phyloP scores from a whole-genome alignment of 2,329 filamentous ascomycete genomes.

The Trichoderma sp. region DNA sequence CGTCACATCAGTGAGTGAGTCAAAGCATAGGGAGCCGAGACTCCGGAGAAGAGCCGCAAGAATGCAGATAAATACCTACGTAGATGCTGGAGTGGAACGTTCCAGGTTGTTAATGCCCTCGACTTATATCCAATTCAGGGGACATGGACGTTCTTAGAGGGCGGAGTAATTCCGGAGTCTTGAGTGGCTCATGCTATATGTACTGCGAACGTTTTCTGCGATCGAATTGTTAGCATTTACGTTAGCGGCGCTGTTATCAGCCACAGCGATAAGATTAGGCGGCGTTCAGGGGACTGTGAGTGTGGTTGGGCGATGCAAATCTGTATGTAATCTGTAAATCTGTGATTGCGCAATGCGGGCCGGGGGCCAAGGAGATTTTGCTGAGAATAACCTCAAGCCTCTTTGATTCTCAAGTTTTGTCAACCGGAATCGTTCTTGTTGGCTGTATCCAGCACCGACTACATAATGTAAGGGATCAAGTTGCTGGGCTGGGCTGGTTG shows the following conservation, averaged over 20 bases:
- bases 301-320: not conserved
- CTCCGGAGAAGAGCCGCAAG: slow-evolving; percentile 1
- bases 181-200: not conserved
- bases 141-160: not conserved
- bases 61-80: not conserved
- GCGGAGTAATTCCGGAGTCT: not conserved
- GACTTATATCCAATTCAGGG: slow-evolving; percentile 9
- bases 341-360: not conserved
- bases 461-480: not conserved
- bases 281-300: slow-evolving; percentile 6
- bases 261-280: not conserved
- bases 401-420: not conserved
- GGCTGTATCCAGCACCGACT: not conserved
- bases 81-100: not conserved
- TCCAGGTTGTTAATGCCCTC: too few species aligned
- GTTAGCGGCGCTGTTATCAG: slow-evolving; percentile 8
- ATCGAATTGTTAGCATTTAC: not conserved
- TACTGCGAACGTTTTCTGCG: not conserved
- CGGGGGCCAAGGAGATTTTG: not conserved
- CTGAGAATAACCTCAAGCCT: not conserved
- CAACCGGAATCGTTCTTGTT: not conserved
- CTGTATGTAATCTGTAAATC: not conserved
- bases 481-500: not conserved
- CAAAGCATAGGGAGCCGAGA: slow-evolving; percentile 3
- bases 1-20: not conserved